A percentile compares a stretch with the other conserved stretches of the same genome.
Evolutionary conservation across 345 rosid genomes (phyloP).

Genomic region (Camelina laxa): DNA sequence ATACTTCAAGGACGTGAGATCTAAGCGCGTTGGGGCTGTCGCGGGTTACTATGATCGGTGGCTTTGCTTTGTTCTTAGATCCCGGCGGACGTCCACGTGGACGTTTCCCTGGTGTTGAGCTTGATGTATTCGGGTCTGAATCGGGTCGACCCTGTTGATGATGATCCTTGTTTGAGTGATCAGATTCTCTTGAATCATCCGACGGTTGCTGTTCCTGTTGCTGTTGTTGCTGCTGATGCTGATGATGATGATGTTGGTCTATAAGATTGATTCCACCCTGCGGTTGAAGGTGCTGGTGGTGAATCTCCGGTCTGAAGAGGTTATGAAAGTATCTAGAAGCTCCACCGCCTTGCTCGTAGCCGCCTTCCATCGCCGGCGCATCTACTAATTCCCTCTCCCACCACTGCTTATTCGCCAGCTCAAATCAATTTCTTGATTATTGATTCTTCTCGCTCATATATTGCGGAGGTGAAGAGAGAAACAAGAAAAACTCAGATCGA

Average conservation of each 20-base stretch:
- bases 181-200: constrained; percentile 50
- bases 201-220: constrained; percentile 41
- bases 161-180: constrained; percentile 39
- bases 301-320: constrained; percentile 56
- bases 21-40: constrained; percentile 82
- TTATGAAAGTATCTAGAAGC: constrained; percentile 52
- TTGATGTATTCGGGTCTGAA: constrained; percentile 46
- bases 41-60: constrained; percentile 72
- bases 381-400: constrained; percentile 52
- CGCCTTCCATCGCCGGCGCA: constrained; percentile 58
- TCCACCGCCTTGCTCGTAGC: constrained; percentile 50
- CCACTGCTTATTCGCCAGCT: constrained; percentile 59
- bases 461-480: constrained; percentile 17
- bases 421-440: constrained; percentile 24
- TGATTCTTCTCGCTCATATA: constrained; percentile 35
- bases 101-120: constrained; percentile 53
- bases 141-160: constrained; percentile 41
- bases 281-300: constrained; percentile 51
- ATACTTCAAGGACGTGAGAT: constrained; percentile 74
- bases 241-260: constrained; percentile 41
- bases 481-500: constrained; percentile 29
- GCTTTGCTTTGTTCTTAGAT: constrained; percentile 75
- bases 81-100: constrained; percentile 88
- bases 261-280: constrained; percentile 42
- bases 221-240: constrained; percentile 32